Evolutionary conservation across 768 basidiomycete species (phyloP).

Genomic region (Paxillus ammoniavirescens): DNA sequence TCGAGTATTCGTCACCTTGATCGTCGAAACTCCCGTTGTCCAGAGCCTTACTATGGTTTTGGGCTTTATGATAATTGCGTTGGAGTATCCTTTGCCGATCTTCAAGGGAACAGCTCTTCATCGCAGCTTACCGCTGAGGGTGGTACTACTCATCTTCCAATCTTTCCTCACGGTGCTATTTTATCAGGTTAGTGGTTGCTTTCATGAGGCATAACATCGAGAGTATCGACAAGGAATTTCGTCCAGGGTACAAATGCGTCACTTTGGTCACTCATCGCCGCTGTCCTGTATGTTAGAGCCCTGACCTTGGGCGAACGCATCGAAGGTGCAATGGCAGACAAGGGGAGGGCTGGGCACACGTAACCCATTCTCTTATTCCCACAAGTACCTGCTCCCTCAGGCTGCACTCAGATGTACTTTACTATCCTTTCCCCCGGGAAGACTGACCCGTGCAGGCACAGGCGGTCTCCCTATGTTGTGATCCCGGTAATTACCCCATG

Average conservation of each 20-base stretch:
- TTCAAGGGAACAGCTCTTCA: slow-evolving; percentile 56
- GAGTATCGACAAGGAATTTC: not conserved
- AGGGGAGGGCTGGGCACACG: slow-evolving; percentile 55
- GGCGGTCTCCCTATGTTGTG: not conserved
- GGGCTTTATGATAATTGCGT: slow-evolving; percentile 53
- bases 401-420: not conserved
- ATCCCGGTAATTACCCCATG: not conserved
- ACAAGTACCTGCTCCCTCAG: not conserved
- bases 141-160: slow-evolving; percentile 64
- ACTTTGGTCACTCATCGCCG: slow-evolving; percentile 75
- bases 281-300: slow-evolving; percentile 65
- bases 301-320: slow-evolving; percentile 67
- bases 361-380: slow-evolving; percentile 32
- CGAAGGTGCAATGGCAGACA: slow-evolving; percentile 61
- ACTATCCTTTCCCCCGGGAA: not conserved
- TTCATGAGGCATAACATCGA: not conserved
- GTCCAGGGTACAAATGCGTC: slow-evolving; percentile 81
- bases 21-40: slow-evolving; percentile 75
- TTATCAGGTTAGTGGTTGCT: slow-evolving; percentile 64
- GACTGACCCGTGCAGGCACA: not conserved
- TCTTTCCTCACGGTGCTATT: slow-evolving; percentile 61
- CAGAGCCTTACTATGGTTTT: slow-evolving; percentile 67
- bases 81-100: slow-evolving; percentile 72
- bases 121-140: slow-evolving; percentile 61
- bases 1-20: slow-evolving; percentile 65